Evolutionary conservation across 2,329 filamentous ascomycete genomes (phyloP), one percentile per base, ranked within the genome.

Genomic region (Verticillium dahliae): DNA sequence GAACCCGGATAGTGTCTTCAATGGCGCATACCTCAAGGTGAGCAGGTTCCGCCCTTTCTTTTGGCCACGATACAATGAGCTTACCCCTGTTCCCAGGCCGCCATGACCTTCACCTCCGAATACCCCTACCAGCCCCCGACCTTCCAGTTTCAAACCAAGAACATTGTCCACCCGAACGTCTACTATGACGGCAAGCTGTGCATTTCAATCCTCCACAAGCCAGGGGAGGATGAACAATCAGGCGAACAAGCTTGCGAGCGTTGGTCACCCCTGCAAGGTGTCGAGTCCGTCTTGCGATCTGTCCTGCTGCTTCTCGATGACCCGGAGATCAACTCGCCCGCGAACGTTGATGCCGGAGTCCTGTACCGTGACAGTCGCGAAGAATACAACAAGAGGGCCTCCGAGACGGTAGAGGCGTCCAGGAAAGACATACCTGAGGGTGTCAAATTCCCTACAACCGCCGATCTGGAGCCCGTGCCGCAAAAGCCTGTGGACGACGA

Each of bases 161-260:
- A 90, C 15, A 88, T 98, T 65, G 92, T 87, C 77, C 94, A 99
- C 74, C 94, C 94, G 3, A 99, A 99, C 74, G 88, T 99, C 70
- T 98, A 98, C 78, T 78, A 86, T 6, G 91, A 97, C 73, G 94
- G 94, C 69, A 89, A 89, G 67, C 84, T 98, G 55, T 98, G 95
- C 80, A 98, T 99, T 73, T 97, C 93, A 56, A 99, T 99, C 70
- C 86, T 99, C 11, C 94, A 99, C 75, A 85, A 86, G 18, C 92
- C 95, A 0, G 95, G 95, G 67, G 92, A 97, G 64, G 94, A 98
- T 72, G 86, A 90, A 68, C 94, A 93, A 81, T 97, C 93, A 0
- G 95, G 95, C 64, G 94, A 98, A 76, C 78, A 85, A 45, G 94
- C 95, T 6, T 90, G 89, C 62, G 95, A 98, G 77, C 90, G 94